These are phyloP conservation scores for Magnolia kwangsiensis DNA, from an alignment of 164 flowering plant genomes.

Conservation along the genomic window DNA sequence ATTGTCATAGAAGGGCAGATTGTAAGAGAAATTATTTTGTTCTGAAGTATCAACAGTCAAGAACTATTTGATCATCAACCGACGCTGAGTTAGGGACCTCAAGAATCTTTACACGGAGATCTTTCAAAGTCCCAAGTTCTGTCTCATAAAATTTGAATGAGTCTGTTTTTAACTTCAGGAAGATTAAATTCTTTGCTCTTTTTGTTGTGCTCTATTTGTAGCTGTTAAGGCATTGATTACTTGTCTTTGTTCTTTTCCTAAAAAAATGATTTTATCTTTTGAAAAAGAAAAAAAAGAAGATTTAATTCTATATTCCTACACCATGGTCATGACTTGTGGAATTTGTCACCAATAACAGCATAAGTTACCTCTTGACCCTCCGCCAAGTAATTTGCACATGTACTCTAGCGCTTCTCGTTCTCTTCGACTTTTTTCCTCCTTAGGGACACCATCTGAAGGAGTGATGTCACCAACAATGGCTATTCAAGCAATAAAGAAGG, in stretches of 20 bases:
- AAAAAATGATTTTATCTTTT: no score
- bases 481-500: conserved; percentile 20
- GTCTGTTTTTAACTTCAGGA: no score
- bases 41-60: neutral
- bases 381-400: conserved; percentile 89
- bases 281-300: no score
- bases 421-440: conserved; percentile 70
- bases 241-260: no score
- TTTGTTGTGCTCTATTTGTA: no score
- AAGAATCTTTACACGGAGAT: neutral
- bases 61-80: neutral
- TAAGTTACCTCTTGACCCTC: conserved; percentile 65
- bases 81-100: neutral
- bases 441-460: conserved; percentile 82
- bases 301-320: neutral
- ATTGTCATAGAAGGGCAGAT: neutral
- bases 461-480: conserved; percentile 98
- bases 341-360: neutral
- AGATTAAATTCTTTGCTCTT: no score
- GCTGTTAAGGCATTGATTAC: no score
- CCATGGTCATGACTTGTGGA: neutral
- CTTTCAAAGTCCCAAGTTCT: neutral
- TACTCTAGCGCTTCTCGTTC: conserved; percentile 78
- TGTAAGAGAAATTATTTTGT: neutral
- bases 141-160: no score